Evolutionary conservation across 2,329 filamentous ascomycete genomes (phyloP).

Genomic region (Emydomyces testavorans): DNA sequence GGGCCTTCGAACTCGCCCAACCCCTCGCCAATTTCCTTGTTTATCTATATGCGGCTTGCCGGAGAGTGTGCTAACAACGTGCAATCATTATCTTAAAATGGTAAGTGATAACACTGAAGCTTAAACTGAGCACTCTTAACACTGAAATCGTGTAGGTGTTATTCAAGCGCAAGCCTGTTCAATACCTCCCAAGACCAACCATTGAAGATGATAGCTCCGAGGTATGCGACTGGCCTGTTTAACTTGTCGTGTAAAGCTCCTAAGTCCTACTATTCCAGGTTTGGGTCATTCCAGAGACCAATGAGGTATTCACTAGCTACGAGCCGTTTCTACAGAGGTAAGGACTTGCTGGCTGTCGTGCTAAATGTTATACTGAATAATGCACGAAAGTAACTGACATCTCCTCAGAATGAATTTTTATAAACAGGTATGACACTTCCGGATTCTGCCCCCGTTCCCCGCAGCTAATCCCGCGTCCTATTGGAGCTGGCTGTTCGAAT

Average conservation of each 20-base stretch:
- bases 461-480: not conserved
- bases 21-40: not conserved
- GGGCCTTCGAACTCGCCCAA: not conserved
- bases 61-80: not conserved
- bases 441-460: not conserved
- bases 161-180: slow-evolving; percentile 90
- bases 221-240: slow-evolving; percentile 41
- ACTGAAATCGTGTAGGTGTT: slow-evolving; percentile 53
- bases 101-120: not conserved
- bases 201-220: slow-evolving; percentile 73
- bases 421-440: slow-evolving; percentile 52
- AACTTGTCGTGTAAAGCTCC: not conserved
- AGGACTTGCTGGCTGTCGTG: slow-evolving; percentile 24
- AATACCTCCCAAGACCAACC: slow-evolving; percentile 59
- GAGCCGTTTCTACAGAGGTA: slow-evolving; percentile 78
- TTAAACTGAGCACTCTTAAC: not conserved
- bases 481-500: not conserved
- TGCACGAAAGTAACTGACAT: slow-evolving; percentile 10
- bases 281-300: slow-evolving; percentile 82
- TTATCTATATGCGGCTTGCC: not conserved
- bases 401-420: slow-evolving; percentile 73
- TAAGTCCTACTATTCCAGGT: slow-evolving; percentile 52
- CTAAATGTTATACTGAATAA: not conserved
- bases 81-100: not conserved
- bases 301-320: slow-evolving; percentile 79